Evolutionary conservation across 2,329 filamentous ascomycete species (phyloP), one percentile per base, ranked within the genome.

Genomic region (Aspergillus sp.): DNA sequence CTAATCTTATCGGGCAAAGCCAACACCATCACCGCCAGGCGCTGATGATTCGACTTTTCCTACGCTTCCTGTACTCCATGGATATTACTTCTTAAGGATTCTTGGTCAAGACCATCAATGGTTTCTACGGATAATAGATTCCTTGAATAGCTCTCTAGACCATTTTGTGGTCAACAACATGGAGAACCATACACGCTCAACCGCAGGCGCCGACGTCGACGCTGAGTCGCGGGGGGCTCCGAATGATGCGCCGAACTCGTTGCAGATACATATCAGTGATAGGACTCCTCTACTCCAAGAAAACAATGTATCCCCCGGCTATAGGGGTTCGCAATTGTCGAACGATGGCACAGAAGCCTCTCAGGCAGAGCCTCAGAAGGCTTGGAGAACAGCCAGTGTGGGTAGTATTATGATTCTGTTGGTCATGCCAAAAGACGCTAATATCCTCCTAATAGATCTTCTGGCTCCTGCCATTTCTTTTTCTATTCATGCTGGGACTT

Each of bases 401-500:
- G 61, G 70, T 57, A 35, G 9, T 12, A 39, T 9, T 19, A 26
- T 39, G 30, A 26, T 30, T 35, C 32, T 28, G 35, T 51, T 46
- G 7, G 12, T 28, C n/a, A 12, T 39, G 29, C 19, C 19, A 19
- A 30, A 7, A 7, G 2, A 29, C 29, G 26, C 48, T 49, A 29
- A 50, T 48, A 5, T 26, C 9, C 12, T 8, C 42, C 26, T 30
- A 33, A 49, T 47, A 87, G 86, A 80, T 94, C 44, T 87, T 77
- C 66, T 97, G 89, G 87, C 75, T 97, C 4, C 66, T 97, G 5
- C 80, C 79, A 0, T 86, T 89, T 0, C 93, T 90, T 66, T 75
- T 86, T 47, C 68, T 95, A 40, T 91, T 88, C 62, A 88, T 88
- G 0, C 73, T 94, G 45, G 89, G 90, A 0, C 91, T 93, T 65